These are phyloP conservation scores for Pyrenula massariospora DNA, from an alignment of 495 filamentous ascomycete genomes.

Conservation along the genomic window DNA sequence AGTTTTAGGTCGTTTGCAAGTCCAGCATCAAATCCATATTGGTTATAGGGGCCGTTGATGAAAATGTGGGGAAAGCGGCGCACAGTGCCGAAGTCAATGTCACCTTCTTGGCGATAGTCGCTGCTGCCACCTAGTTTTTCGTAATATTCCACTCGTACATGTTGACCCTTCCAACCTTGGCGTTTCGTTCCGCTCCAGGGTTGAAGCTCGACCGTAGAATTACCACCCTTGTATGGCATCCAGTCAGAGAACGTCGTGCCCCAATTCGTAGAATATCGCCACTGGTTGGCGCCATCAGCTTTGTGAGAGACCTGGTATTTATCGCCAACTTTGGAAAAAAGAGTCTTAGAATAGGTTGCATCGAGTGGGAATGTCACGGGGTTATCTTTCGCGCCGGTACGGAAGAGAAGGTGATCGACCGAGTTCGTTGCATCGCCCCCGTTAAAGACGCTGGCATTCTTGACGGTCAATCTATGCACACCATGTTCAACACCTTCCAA, in stretches of 20 bases:
- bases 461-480: slow-evolving; percentile 50
- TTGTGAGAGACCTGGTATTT: slow-evolving; percentile 42
- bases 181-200: slow-evolving; percentile 49
- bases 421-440: slow-evolving; percentile 31
- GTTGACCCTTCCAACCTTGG: slow-evolving; percentile 54
- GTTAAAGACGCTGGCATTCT: slow-evolving; percentile 33
- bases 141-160: slow-evolving; percentile 59
- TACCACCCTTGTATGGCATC: slow-evolving; percentile 40
- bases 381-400: slow-evolving; percentile 34
- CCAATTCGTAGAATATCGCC: slow-evolving; percentile 53
- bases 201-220: slow-evolving; percentile 28
- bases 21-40: slow-evolving; percentile 58
- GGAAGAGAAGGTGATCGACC: slow-evolving; percentile 39
- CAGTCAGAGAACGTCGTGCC: slow-evolving; percentile 48
- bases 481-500: slow-evolving; percentile 51
- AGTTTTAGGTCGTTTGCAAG: slow-evolving; percentile 44
- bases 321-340: slow-evolving; percentile 32
- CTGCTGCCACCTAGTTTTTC: slow-evolving; percentile 52
- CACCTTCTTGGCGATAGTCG: slow-evolving; percentile 51
- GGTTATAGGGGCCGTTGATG: slow-evolving; percentile 54
- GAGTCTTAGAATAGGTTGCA: slow-evolving; percentile 45
- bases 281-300: slow-evolving; percentile 53
- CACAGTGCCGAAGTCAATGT: slow-evolving; percentile 29
- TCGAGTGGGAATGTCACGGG: slow-evolving; percentile 37
- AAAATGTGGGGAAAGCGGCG: slow-evolving; percentile 55